These are phyloP conservation scores for Diophrys sp. DNA, from an alignment of 73 alveolate genomes.

Conservation along the genomic window DNA sequence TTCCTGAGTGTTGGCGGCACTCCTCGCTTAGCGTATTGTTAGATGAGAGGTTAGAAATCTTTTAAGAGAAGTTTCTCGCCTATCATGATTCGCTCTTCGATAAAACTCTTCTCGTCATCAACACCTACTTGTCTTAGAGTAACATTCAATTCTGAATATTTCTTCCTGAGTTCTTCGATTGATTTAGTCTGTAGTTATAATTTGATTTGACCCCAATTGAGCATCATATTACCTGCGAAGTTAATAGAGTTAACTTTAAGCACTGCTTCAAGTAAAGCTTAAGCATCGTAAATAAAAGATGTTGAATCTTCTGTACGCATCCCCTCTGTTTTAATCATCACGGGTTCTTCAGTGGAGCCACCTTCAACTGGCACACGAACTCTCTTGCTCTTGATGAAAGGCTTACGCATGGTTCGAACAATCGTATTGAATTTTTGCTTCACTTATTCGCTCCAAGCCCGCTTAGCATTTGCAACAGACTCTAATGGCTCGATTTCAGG, in stretches of 20 bases:
- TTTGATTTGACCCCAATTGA: slow-evolving; percentile 65
- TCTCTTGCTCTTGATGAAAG: slow-evolving; percentile 41
- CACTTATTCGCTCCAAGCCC: slow-evolving; percentile 55
- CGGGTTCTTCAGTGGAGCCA: slow-evolving; percentile 8
- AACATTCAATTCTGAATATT: slow-evolving; percentile 61
- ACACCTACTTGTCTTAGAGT: slow-evolving; percentile 69
- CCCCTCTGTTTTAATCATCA: slow-evolving; percentile 7
- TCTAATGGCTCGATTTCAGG: slow-evolving; percentile 62
- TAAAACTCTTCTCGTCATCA: slow-evolving; percentile 68
- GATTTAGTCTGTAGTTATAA: slow-evolving; percentile 58
- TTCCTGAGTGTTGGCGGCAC: slow-evolving; percentile 66
- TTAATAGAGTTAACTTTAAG: slow-evolving; percentile 56
- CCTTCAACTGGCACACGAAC: not conserved
- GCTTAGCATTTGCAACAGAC: slow-evolving; percentile 59
- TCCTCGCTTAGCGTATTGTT: slow-evolving; percentile 68
- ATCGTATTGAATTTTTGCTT: slow-evolving; percentile 44
- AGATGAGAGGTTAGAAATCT: slow-evolving; percentile 57
- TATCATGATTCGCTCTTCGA: slow-evolving; percentile 62
- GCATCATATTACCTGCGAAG: slow-evolving; percentile 57
- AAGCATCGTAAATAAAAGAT: slow-evolving; percentile 33
- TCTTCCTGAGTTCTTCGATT: slow-evolving; percentile 54
- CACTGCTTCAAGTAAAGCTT: slow-evolving; percentile 44
- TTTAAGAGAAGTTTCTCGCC: slow-evolving; percentile 61
- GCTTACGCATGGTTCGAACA: slow-evolving; percentile 37
- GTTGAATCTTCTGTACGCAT: slow-evolving; percentile 5